Evolutionary conservation across 2,329 filamentous ascomycete species (phyloP).

Genomic region (Aurifilum marmelostoma): DNA sequence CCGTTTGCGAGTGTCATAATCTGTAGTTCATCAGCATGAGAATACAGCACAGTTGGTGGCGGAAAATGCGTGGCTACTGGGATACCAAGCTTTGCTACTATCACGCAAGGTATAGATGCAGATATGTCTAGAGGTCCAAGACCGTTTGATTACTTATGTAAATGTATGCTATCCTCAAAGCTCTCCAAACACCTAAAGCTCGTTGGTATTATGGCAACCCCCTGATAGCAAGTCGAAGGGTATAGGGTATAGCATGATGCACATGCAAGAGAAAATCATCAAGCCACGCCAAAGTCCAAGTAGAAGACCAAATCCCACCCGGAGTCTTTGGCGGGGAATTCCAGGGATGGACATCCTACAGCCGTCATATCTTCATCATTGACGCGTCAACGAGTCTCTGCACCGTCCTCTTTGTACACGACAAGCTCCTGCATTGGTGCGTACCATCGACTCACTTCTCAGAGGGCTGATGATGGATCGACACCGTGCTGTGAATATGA

Average conservation of each 20-base stretch:
- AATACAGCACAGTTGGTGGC: not conserved
- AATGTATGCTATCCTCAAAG: too few relatives aligned
- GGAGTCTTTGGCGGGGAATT: not conserved
- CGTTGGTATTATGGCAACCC: not conserved
- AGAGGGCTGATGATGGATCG: conserved; percentile 1
- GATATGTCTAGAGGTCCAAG: too few relatives aligned
- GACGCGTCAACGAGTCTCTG: not conserved
- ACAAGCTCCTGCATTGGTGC: not conserved
- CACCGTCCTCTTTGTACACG: not conserved
- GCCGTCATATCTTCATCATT: not conserved
- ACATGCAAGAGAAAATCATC: not conserved
- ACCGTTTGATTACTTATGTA: too few relatives aligned
- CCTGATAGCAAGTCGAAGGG: not conserved
- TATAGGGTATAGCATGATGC: not conserved
- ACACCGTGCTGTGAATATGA: not conserved
- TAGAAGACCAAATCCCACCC: not conserved
- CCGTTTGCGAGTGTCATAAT: too few relatives aligned
- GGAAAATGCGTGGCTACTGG: too few relatives aligned
- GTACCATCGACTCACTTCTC: not conserved
- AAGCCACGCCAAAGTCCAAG: not conserved
- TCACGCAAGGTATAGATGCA: too few relatives aligned
- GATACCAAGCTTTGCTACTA: too few relatives aligned
- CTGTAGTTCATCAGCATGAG: not conserved
- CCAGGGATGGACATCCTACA: not conserved
- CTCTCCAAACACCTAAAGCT: too few relatives aligned